A percentile compares a stretch with the other conserved stretches of the same genome.
Evolutionary conservation across 495 filamentous ascomycete genomes (phyloP).

Genomic region (Geoglossum glabrum): DNA sequence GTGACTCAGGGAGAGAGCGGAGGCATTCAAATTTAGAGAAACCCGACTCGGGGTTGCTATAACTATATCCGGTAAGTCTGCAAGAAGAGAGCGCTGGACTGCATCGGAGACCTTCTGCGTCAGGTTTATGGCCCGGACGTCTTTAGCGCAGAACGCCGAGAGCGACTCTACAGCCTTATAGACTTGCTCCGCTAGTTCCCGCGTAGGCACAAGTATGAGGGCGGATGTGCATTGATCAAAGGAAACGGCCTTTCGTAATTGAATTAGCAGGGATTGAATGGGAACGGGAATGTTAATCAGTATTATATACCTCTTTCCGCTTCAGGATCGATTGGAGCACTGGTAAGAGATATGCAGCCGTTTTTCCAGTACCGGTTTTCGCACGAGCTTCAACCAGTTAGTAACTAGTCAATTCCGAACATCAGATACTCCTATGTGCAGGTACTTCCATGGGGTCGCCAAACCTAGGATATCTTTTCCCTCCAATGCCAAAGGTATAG

Average conservation of each 20-base stretch:
- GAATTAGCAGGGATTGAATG: conserved; percentile 5
- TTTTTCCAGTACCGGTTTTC: conserved; percentile 90
- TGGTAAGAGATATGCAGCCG: conserved; percentile 88
- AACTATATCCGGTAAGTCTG: conserved; percentile 75
- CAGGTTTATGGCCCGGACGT: conserved; percentile 61
- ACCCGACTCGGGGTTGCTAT: conserved; percentile 72
- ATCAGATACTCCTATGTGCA: not conserved
- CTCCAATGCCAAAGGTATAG: conserved; percentile 75
- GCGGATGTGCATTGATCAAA: conserved; percentile 33
- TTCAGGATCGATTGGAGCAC: conserved; percentile 63
- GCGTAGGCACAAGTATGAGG: conserved; percentile 81
- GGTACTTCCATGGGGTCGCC: not conserved
- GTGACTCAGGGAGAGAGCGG: conserved; percentile 43
- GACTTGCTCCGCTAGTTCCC: conserved; percentile 84
- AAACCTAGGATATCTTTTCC: conserved; percentile 73
- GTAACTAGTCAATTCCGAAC: not conserved
- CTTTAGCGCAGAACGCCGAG: conserved; percentile 63
- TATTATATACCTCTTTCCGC: conserved; percentile 38
- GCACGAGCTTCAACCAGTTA: conserved; percentile 40
- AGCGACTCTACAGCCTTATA: conserved; percentile 51
- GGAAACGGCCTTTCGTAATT: conserved; percentile 16
- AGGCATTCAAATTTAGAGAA: conserved; percentile 45
- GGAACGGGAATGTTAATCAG: not conserved
- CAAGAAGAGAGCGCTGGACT: conserved; percentile 64
- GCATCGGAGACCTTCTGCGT: conserved; percentile 74